Percentiles rank a stretch among this genome's conserved stretches.
These are phyloP conservation scores for Colletotrichum limetticola DNA, from an alignment of 2,329 filamentous ascomycete genomes.

Conservation along the genomic window DNA sequence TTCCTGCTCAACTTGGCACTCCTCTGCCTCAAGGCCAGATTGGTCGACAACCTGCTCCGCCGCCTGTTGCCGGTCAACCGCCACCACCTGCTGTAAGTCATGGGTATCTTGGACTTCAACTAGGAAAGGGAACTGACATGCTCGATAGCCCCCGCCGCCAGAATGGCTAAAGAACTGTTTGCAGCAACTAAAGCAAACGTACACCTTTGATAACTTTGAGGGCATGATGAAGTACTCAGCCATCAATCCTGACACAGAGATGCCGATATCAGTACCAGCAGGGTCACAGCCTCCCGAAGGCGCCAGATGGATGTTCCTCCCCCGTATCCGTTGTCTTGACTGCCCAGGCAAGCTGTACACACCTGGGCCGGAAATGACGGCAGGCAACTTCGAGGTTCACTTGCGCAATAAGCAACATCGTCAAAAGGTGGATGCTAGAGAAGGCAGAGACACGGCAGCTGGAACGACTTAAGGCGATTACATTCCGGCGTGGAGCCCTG, in stretches of 20 bases:
- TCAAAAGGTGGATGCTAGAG: constrained; percentile 66
- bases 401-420: constrained; percentile 86
- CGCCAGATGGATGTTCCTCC: constrained; percentile 84
- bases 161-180: constrained; percentile 84
- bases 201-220: constrained; percentile 87
- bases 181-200: constrained; percentile 74
- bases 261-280: constrained; percentile 64
- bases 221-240: constrained; percentile 90
- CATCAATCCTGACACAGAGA: constrained; percentile 77
- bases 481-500: neutral
- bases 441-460: constrained; percentile 39
- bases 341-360: constrained; percentile 96
- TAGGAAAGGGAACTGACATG: constrained; percentile 5
- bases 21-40: constrained; percentile 62
- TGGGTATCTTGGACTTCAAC: neutral
- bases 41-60: constrained; percentile 76
- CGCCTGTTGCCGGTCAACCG: constrained; percentile 66
- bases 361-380: constrained; percentile 84
- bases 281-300: constrained; percentile 67
- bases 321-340: constrained; percentile 90
- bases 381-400: constrained; percentile 93
- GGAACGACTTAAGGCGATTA: constrained; percentile 2
- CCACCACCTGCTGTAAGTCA: constrained; percentile 70
- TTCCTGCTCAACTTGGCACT: constrained; percentile 38
- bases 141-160: constrained; percentile 80